These are phyloP conservation scores for Yamadazyma akitaensis DNA, from an alignment of 805 yeast species.

Conservation along the genomic window DNA sequence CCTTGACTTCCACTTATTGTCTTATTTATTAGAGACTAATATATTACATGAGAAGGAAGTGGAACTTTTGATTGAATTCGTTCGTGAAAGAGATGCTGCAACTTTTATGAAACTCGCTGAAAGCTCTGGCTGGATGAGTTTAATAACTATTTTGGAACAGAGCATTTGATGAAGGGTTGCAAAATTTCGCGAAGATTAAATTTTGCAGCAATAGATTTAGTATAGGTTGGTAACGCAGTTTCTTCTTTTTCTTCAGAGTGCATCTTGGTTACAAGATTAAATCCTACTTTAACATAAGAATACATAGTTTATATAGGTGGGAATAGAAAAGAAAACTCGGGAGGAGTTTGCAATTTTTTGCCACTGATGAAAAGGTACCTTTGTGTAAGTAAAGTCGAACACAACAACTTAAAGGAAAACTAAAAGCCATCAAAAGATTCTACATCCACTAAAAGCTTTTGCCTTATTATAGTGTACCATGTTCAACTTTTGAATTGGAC, in stretches of 20 bases:
- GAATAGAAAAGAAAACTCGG: too few relatives aligned
- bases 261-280: not conserved
- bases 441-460: too few relatives aligned
- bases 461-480: too few relatives aligned
- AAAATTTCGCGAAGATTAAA: not conserved
- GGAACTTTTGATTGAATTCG: constrained; percentile 45
- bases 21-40: constrained; percentile 53
- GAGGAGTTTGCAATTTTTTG: too few relatives aligned
- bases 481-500: not conserved
- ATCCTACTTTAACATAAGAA: too few relatives aligned
- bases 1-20: constrained; percentile 76
- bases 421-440: too few relatives aligned
- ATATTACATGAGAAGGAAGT: constrained; percentile 58
- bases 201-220: constrained; percentile 2
- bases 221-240: not conserved
- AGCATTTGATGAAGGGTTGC: constrained; percentile 13
- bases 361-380: too few relatives aligned
- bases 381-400: too few relatives aligned
- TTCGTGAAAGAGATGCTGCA: constrained; percentile 37
- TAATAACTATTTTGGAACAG: constrained; percentile 50
- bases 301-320: too few relatives aligned
- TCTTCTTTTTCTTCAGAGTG: not conserved
- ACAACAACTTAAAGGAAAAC: too few relatives aligned
- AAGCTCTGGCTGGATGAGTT: constrained; percentile 79
- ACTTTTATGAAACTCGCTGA: constrained; percentile 53